Base-by-base conservation (phyloP, 176 grass and related monocot species). In the Carex parvula region DNA sequence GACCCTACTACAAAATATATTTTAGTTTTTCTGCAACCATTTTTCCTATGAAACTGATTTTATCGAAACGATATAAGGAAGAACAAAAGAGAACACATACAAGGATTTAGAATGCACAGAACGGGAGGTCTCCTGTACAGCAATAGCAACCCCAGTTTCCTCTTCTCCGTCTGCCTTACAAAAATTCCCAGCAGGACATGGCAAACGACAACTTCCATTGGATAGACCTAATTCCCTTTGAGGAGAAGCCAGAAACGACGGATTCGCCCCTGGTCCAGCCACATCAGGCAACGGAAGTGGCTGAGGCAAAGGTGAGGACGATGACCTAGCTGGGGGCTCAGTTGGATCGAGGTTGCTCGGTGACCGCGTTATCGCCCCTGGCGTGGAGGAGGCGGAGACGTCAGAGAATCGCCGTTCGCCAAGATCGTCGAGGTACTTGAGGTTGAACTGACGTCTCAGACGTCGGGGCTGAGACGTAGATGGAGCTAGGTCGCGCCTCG, bases 391-490 rank as follows among this genome's bases (percentile, higher is more conserved):
- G 69, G 82, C n/a, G 50, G 65, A 81, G 22, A 39, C 75, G 87
- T 85, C n/a, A 55, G 81, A 46, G 85, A 85, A 84, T 30, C 63
- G 69, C 68, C 22, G 79, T 56, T 86, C 78, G 24, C 89, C 85
- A 67, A 87, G 70, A 73, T 64, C 64, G 52, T 55, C 86, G 29
- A 93, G 79, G 48, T 93, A 93, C 76, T 75, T 91, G 80, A 98
- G 88, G 75, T 98, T 98, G 61, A 83, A 83, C 83, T 93, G 92
- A 4, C 91, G 88, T 60, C 87, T 94, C 86, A 98, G 87, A 1
- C 88, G 26, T 26, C 26, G 64, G 33, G 75, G 85, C 53, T 84
- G 90, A 20, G 65, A 54, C 1, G 50, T 80, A 55, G 26, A 42
- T 9, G 16, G 41, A 39, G 18, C 69, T 57, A 18, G 18, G 16